Percentiles rank a stretch among this genome's conserved stretches.
These are phyloP conservation scores for Penicillium robsamsonii DNA, from an alignment of 495 filamentous ascomycete genomes.

Conservation along the genomic window DNA sequence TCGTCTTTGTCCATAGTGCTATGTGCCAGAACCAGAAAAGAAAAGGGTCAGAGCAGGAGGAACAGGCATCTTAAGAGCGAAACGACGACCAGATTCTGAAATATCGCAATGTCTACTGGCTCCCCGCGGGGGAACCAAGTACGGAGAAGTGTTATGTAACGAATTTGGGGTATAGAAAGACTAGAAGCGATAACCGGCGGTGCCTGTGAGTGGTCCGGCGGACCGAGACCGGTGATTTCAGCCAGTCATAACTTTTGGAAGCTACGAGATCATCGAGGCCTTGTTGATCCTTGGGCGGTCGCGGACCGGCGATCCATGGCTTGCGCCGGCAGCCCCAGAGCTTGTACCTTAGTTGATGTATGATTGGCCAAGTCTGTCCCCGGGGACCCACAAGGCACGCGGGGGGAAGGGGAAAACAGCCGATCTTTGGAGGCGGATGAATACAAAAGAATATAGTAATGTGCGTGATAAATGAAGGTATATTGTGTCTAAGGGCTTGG, in stretches of 20 bases:
- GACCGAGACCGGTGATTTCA: constrained; percentile 19
- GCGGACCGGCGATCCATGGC: constrained; percentile 9
- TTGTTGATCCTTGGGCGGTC: background rate
- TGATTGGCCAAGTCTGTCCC: background rate
- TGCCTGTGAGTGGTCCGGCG: constrained; percentile 8
- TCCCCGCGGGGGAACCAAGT: constrained; percentile 15
- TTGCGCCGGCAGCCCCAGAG: constrained; percentile 12
- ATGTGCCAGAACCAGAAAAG: constrained; percentile 7
- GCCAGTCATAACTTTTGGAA: constrained; percentile 14
- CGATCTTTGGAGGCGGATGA: constrained; percentile 3
- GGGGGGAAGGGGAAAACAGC: background rate
- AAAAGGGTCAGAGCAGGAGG: background rate
- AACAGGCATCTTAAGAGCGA: constrained; percentile 8
- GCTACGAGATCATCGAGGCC: background rate
- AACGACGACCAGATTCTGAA: constrained; percentile 16
- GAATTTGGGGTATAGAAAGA: constrained; percentile 26
- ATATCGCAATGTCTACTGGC: constrained; percentile 13
- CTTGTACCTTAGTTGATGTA: background rate
- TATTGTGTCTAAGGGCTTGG: background rate
- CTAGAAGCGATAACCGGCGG: constrained; percentile 17
- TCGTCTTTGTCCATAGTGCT: constrained; percentile 23
- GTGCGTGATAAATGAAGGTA: background rate
- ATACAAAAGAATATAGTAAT: background rate
- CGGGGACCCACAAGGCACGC: background rate
- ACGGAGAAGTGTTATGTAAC: constrained; percentile 23